Percentiles rank a stretch among this genome's conserved stretches.
Evolutionary conservation across 192 early-diverging fungal genomes (phyloP).

Genomic region (Coemansia sp.): DNA sequence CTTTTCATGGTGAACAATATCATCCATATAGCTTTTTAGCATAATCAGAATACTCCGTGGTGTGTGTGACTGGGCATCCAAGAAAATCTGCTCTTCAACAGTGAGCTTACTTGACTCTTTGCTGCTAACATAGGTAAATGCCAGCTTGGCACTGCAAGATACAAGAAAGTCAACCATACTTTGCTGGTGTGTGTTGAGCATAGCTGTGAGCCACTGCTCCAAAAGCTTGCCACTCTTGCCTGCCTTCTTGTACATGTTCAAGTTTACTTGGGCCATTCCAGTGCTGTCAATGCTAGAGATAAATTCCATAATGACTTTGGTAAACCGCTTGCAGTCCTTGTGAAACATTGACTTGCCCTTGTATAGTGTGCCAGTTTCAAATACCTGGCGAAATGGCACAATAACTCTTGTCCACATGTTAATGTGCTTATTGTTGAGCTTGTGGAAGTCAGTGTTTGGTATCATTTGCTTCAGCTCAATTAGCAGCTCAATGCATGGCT

Average conservation of each 20-base stretch:
- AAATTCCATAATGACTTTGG: constrained; percentile 24
- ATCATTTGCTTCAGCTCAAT: constrained; percentile 11
- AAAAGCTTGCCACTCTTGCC: constrained; percentile 22
- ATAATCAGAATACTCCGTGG: background rate
- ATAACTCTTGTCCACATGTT: constrained; percentile 46
- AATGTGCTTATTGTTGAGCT: constrained; percentile 43
- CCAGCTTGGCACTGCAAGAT: constrained; percentile 9
- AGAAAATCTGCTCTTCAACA: background rate
- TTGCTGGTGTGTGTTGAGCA: constrained; percentile 22
- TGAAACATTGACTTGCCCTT: constrained; percentile 35
- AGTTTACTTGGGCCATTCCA: background rate
- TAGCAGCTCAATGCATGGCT: constrained; percentile 19
- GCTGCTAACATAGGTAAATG: constrained; percentile 9
- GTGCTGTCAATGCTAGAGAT: background rate
- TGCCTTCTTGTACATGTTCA: background rate
- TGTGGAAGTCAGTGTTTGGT: constrained; percentile 17
- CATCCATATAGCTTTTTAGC: constrained; percentile 14
- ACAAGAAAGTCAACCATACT: constrained; percentile 22
- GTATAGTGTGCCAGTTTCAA: constrained; percentile 18
- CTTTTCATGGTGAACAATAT: constrained; percentile 11
- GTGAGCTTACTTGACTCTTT: background rate
- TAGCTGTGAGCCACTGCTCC: constrained; percentile 32
- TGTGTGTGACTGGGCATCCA: background rate
- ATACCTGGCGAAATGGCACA: constrained; percentile 37
- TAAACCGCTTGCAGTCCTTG: constrained; percentile 41